Evolutionary conservation across 306 rosid species (phyloP), one percentile per base, ranked within the genome.

Genomic region (Vachellia pachyceras): DNA sequence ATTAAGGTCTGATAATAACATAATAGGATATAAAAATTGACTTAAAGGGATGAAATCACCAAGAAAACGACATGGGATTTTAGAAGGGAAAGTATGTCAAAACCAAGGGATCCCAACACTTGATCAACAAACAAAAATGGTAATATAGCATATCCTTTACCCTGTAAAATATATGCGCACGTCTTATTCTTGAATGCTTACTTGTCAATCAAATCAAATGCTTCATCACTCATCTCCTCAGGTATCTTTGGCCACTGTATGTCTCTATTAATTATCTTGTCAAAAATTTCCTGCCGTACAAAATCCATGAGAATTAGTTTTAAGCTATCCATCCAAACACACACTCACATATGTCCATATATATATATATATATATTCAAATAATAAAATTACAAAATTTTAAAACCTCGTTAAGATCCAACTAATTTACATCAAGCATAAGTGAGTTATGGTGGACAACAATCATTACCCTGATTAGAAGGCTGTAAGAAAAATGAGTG

Each of bases 201-300:
- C 98, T 89, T 90, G 88, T 90, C 90, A 55, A 95, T 90, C 90
- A 95, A 86, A 89, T 90, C 97, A 25, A 82, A 86, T 36, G 99
- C 94, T 68, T 89, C 99, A 71, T 25, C 46, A 82, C 98, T 95
- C 75, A 95, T 81, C 88, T 88, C 97, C 42, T 90, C 99, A 3
- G 99, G 98, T 66, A 82, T 25, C 65, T 73, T 90, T 40, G 99
- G 99, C 99, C 98, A 96, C 63, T 87, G 98, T 86, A 96, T 89
- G 86, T 93, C 98, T 86, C 97, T 96, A 80, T 96, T 96, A 83
- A 96, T 92, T 83, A 93, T 96, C 76, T 90, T 96, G 82, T 96
- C 91, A 84, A 96, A 96, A 78, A 96, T 91, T 90, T 86, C 72
- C 98, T 96, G 98, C 89, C 92, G 74, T 46, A 73, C 69, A 87